Evolutionary conservation across 257 asterid genomes (phyloP), one percentile per base, ranked within the genome.

Genomic region (Salvia miltiorrhiza): DNA sequence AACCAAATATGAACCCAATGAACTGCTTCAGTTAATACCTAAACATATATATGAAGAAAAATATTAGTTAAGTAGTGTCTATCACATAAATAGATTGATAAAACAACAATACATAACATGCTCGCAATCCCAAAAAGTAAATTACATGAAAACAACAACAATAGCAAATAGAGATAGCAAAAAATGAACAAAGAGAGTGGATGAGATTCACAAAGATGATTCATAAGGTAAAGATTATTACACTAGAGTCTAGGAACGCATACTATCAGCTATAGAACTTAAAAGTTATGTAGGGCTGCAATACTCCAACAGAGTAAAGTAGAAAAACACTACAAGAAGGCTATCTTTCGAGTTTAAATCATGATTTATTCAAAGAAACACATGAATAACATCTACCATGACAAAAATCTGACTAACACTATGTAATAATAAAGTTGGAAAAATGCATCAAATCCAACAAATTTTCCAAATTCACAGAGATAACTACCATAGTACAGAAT

Each of bases 351-450:
- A 48, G 53, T 4, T 50, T 47, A 57, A 43, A 41, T 55, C 35
- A 65, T 14, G 4, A 9, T 49, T 49, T 7, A 17, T 16, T 13
- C 26, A 20, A 12, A 59, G 14, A 43, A 56, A 39, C 8, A 26
- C 12, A 30, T 55, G n/a, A n/a, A 19, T 54, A 56, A 8, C 41
- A 12, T 26, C 24, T 16, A 63, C 48, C 3, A 26, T 35, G 5
- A 11, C 58, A 40, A 55, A 17, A 1, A 69, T 69, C 17, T 21
- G 32, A 52, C 58, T 19, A 52, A 57, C 58, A 73, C 99, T 93
- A 96, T 93, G 91, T 41, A 69, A 63, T 71, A 75, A 44, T 35
- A 13, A 49, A 45, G 37, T 41, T 8, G 14, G 26, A 40, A 33
- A 65, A 55, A 55, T 55, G 57, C 45, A 62, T 69, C 44, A 63